A percentile compares a stretch with the other conserved stretches of the same genome.
These are phyloP conservation scores for Candida sonorensis DNA, from an alignment of 805 yeast species.

Conservation along the genomic window DNA sequence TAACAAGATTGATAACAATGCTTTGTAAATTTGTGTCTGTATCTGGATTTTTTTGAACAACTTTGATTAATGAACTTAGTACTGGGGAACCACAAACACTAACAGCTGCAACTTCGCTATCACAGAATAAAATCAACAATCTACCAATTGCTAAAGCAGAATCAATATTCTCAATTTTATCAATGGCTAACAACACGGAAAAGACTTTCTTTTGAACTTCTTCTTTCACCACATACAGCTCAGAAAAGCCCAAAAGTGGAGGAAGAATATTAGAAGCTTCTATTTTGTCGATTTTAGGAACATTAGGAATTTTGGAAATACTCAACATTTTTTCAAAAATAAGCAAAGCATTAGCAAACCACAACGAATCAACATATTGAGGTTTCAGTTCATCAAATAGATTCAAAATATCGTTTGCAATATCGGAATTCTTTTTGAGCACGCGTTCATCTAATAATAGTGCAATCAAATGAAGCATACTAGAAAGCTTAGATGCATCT, in stretches of 20 bases:
- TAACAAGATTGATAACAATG: conserved; percentile 45
- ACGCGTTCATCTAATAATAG: conserved; percentile 32
- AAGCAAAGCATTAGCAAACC: conserved; percentile 54
- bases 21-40: conserved; percentile 36
- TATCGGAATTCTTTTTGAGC: conserved; percentile 29
- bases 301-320: conserved; percentile 42
- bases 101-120: conserved; percentile 32
- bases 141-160: conserved; percentile 51
- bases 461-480: conserved; percentile 37
- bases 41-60: conserved; percentile 30
- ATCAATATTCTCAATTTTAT: conserved; percentile 34
- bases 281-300: conserved; percentile 36
- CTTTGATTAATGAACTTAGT: conserved; percentile 38
- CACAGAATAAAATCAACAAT: conserved; percentile 46
- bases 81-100: conserved; percentile 41
- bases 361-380: conserved; percentile 36
- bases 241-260: conserved; percentile 9
- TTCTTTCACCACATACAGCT: conserved; percentile 16
- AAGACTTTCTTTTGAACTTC: conserved; percentile 31
- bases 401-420: conserved; percentile 30
- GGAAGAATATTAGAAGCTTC: conserved; percentile 10
- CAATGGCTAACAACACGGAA: conserved; percentile 33
- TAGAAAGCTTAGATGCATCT: conserved; percentile 26
- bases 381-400: conserved; percentile 32
- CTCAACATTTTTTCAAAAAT: conserved; percentile 51